A percentile compares a stretch with the other conserved stretches of the same genome.
Evolutionary conservation across 257 asterid genomes (phyloP).

Genomic region (Jacaranda copaia): DNA sequence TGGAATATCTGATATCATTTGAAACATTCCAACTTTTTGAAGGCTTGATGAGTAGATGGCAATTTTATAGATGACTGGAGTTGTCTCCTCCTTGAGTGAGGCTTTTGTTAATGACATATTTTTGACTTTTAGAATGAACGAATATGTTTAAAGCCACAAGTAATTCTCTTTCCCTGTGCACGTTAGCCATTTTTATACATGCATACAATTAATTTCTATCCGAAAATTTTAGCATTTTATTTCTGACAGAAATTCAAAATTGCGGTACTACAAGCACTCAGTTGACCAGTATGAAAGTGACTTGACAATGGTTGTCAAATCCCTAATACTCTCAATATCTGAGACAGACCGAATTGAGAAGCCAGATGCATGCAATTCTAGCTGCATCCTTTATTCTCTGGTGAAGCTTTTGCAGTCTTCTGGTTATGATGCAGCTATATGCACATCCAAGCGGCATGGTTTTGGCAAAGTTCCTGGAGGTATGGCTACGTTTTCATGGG

Average conservation of each 20-base stretch:
- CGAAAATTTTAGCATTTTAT: not conserved
- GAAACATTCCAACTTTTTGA: not conserved
- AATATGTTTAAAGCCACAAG: not conserved
- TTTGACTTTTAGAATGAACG: not conserved
- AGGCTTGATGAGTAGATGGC: not conserved
- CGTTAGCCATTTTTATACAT: not conserved
- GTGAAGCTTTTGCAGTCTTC: conserved; percentile 55
- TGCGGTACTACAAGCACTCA: conserved; percentile 47
- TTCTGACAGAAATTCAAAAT: not conserved
- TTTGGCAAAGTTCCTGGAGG: conserved; percentile 62
- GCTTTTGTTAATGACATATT: not conserved
- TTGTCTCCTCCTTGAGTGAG: conserved; percentile 6
- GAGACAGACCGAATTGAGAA: conserved; percentile 39
- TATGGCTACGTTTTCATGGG: not conserved
- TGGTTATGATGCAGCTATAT: conserved; percentile 56
- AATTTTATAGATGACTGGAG: conserved; percentile 14
- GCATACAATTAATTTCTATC: not conserved
- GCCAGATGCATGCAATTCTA: conserved; percentile 46
- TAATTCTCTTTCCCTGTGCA: not conserved
- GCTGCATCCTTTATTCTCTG: conserved; percentile 53
- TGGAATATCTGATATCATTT: not conserved
- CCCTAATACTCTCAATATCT: conserved; percentile 49
- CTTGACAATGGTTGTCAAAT: conserved; percentile 51
- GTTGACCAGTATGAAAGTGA: conserved; percentile 49
- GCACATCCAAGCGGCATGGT: conserved; percentile 54